Base-by-base conservation (phyloP, 208 protist species). In the Ichthyophonus hoferi region DNA sequence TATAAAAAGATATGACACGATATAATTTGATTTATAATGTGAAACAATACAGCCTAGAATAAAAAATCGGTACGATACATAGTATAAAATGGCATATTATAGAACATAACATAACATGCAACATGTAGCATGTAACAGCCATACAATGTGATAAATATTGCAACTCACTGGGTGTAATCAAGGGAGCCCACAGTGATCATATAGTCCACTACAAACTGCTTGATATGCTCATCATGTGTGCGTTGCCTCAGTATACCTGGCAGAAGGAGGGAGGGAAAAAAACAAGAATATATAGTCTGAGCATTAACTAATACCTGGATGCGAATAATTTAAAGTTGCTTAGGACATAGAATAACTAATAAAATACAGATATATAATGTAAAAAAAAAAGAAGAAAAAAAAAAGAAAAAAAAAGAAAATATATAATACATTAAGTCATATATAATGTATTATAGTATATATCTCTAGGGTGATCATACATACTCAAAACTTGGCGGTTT, bases 171-270 rank as follows among this genome's bases (percentile, higher is more conserved):
- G 0, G 93, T 94, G 78, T 93, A 93, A 40, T 92, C 90, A 3
- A 95, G 90, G 0, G 91, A 92, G 76, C 92, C 92, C 0, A 81
- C 89, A 40, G 84, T 85, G n/a, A 87, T 41, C 34, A 95, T 93
- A 67, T 76, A 91, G 35, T 91, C 42, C 14, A 95, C 40, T 40
- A 50, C 38, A 41, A 43, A 24, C 79, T 24, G 7, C 35, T 33
- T 17, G 34, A 41, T 83, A 24, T 83, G 79, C 79, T 37, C 38
- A 33, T 1, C 2, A 34, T 87, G 84, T 82, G 84, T 82, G 3
- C 3, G 24, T 24, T n/a, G n/a, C n/a, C n/a, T n/a, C 33, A 83
- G 37, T 79, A 40, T 43, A 31, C 34, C 38, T 43, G 17, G 1
- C 37, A 43, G 2, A 2, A 42, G 17, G 17, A 43, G n/a, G 82